A percentile compares a stretch with the other conserved stretches of the same genome.
Evolutionary conservation across 78 protist genomes (phyloP).

Genomic region (Diacronema lutheri): DNA sequence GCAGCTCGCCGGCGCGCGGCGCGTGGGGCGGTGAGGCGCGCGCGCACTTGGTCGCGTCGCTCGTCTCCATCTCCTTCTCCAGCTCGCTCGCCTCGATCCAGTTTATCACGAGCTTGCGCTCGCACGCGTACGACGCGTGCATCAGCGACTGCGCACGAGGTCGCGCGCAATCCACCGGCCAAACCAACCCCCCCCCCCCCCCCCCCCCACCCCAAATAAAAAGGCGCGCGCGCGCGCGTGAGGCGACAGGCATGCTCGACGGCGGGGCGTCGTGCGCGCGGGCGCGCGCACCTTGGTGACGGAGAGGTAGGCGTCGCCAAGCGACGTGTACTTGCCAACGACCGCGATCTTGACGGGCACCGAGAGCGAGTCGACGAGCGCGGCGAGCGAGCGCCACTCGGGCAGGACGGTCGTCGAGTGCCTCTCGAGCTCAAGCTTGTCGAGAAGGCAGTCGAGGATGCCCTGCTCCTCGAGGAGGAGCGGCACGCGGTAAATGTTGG

Average conservation of each 20-base stretch:
- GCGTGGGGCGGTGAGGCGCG: too few relatives aligned
- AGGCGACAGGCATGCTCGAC: too few relatives aligned
- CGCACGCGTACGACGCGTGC: constrained; percentile 69
- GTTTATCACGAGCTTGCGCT: constrained; percentile 55
- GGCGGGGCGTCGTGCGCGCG: too few relatives aligned
- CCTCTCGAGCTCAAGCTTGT: not conserved
- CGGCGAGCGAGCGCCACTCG: constrained; percentile 23
- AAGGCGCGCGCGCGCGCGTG: too few relatives aligned
- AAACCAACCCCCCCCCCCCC: too few relatives aligned
- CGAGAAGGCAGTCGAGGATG: not conserved
- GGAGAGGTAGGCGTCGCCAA: constrained; percentile 84
- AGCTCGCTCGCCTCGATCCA: constrained; percentile 47
- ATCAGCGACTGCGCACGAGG: constrained; percentile 61
- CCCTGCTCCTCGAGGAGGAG: constrained; percentile 61
- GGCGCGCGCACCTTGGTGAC: constrained; percentile 45
- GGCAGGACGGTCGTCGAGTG: not conserved
- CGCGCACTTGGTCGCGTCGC: constrained; percentile 14
- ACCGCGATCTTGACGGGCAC: constrained; percentile 52
- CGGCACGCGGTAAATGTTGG: constrained; percentile 88
- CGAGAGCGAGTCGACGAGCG: not conserved
- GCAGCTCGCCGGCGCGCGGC: too few relatives aligned
- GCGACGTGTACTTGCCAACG: constrained; percentile 92
- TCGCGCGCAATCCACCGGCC: not conserved
- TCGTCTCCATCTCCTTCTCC: constrained; percentile 43
- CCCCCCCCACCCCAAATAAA: too few relatives aligned